Evolutionary conservation across 2,329 filamentous ascomycete species (phyloP), one percentile per base, ranked within the genome.

Genomic region (Plectosphaerella sp.): DNA sequence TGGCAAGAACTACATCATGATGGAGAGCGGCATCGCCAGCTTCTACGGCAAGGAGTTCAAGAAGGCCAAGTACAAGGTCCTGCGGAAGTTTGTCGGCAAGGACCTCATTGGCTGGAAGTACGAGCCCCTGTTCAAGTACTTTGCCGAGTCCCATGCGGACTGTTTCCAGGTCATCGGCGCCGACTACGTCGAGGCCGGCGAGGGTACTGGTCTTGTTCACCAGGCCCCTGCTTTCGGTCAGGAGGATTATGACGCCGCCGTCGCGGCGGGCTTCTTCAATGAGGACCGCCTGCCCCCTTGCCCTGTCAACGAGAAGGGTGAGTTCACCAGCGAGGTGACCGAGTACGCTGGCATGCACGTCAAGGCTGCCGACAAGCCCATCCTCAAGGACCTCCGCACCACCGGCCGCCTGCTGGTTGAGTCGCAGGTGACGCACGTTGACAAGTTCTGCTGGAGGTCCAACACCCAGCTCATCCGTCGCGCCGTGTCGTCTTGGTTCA

Each of bases 161-260:
- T 91, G 84, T 4, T 97, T 96, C 78, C 83, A 79, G 61, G 88
- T 97, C 5, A 67, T 96, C 57, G 91, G 89, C 59, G 93, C 88
- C 37, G 84, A 79, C 7, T 97, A 97, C 64, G 92, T 97, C 53
- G 94, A 89, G 24, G 84, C 88, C 28, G 91, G 94, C 54, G 91
- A 90, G 63, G 93, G 93, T 84, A 90, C 91, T 35, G 93, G 93
- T 64, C 88, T 97, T 57, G 93, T 97, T 45, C 93, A 97, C 70
- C 91, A 97, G 70, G 82, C 93, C 5, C 93, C 93, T 3, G 91
- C 91, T 1, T 97, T 93, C 65, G 93, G 93, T 80, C 90, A 97
- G 72, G 93, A 97, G 58, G 93, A 97, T 86, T 97, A 96, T 76
- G 87, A 86, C 59, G 84, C 94, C 54, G 89, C 88, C 9, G 69